Evolutionary conservation across 345 rosid species (phyloP).

Genomic region (Kandelia obovata): DNA sequence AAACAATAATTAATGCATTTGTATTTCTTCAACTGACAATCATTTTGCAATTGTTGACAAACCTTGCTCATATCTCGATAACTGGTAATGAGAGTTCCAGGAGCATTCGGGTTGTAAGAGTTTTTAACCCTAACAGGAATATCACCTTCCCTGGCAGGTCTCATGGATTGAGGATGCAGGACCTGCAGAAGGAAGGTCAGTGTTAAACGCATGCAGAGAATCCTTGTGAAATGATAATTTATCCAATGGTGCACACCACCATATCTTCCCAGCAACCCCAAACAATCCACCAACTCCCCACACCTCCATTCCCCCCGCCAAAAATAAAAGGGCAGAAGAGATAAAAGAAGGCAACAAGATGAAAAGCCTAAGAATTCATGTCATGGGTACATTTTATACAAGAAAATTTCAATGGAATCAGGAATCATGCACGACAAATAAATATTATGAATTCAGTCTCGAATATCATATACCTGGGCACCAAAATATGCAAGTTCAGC

Average conservation of each 20-base stretch:
- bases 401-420: not conserved
- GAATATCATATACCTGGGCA: constrained; percentile 59
- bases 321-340: not conserved
- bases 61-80: constrained; percentile 93
- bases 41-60: constrained; percentile 18
- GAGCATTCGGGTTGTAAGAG: constrained; percentile 92
- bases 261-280: not conserved
- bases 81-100: constrained; percentile 92
- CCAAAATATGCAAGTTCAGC: constrained; percentile 99
- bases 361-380: not conserved
- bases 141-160: constrained; percentile 97
- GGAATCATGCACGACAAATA: not conserved
- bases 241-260: too few relatives aligned
- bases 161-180: constrained; percentile 97
- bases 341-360: not conserved
- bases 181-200: constrained; percentile 48
- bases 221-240: too few relatives aligned
- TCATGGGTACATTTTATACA: not conserved
- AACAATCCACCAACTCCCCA: too few relatives aligned
- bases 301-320: not conserved
- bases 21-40: constrained; percentile 6
- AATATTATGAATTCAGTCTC: not conserved
- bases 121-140: constrained; percentile 99
- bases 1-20: constrained; percentile 15
- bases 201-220: too few relatives aligned